Evolutionary conservation across 2,329 filamentous ascomycete species (phyloP).

Genomic region (Claviceps africana): DNA sequence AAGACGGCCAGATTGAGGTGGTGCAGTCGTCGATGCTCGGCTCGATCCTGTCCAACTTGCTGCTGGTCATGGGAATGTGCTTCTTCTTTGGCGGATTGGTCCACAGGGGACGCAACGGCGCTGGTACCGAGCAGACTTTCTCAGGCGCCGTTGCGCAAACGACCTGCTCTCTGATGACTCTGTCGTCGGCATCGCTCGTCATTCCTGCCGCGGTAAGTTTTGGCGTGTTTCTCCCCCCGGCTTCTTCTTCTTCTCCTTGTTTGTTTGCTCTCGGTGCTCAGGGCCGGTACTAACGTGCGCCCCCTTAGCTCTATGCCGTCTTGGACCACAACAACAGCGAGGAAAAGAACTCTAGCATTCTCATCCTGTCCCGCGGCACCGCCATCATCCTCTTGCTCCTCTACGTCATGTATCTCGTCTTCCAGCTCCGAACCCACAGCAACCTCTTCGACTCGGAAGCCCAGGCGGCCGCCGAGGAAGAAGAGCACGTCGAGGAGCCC

Average conservation of each 20-base stretch:
- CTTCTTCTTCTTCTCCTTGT: neutral
- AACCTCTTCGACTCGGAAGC: conserved; percentile 51
- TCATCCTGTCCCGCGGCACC: conserved; percentile 61
- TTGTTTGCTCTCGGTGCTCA: neutral
- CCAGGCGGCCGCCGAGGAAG: conserved; percentile 28
- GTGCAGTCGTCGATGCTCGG: conserved; percentile 98
- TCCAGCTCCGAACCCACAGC: conserved; percentile 64
- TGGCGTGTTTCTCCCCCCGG: no score
- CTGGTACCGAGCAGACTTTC: conserved; percentile 54
- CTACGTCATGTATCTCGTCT: conserved; percentile 63
- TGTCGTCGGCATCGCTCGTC: conserved; percentile 64
- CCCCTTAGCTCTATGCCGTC: conserved; percentile 47
- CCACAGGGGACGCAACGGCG: conserved; percentile 41
- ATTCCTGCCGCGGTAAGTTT: conserved; percentile 52
- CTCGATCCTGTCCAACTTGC: conserved; percentile 84
- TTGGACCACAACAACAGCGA: conserved; percentile 32
- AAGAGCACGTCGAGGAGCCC: conserved; percentile 29
- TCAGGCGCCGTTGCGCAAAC: conserved; percentile 67
- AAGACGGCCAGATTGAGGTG: conserved; percentile 75
- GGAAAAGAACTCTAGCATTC: conserved; percentile 39
- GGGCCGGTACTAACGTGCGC: neutral
- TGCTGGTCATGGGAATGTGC: conserved; percentile 73
- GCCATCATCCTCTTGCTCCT: conserved; percentile 60
- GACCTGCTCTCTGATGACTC: conserved; percentile 59
- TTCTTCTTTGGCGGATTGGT: conserved; percentile 62